Evolutionary conservation across 495 filamentous ascomycete species (phyloP).

Genomic region (Trypethelium eluteriae): DNA sequence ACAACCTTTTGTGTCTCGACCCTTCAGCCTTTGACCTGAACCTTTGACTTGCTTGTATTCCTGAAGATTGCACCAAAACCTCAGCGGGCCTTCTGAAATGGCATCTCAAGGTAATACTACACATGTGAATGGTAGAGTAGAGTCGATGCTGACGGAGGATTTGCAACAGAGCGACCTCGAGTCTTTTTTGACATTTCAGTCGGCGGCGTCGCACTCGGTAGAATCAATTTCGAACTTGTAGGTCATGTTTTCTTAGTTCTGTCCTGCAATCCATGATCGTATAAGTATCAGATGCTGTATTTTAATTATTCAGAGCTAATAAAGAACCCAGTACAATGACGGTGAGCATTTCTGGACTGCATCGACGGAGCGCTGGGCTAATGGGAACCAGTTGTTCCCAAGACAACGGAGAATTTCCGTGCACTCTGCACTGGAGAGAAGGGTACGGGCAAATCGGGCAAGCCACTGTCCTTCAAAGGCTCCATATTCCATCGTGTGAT

Average conservation of each 20-base stretch:
- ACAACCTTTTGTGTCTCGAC: background rate
- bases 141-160: background rate
- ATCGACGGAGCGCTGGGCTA: background rate
- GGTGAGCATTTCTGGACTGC: background rate
- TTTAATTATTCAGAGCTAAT: background rate
- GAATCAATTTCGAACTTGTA: conserved; percentile 25
- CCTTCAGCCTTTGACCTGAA: background rate
- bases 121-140: too few relatives aligned
- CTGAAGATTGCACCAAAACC: too few relatives aligned
- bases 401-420: conserved; percentile 94
- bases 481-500: conserved; percentile 94
- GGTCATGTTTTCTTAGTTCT: background rate
- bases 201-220: conserved; percentile 18
- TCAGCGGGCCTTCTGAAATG: background rate
- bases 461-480: conserved; percentile 85
- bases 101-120: background rate
- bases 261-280: background rate
- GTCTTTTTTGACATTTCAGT: conserved; percentile 28
- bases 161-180: conserved; percentile 16
- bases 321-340: conserved; percentile 21
- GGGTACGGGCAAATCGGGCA: conserved; percentile 72
- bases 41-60: background rate
- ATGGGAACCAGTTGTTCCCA: conserved; percentile 58
- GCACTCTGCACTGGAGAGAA: conserved; percentile 89
- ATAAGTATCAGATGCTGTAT: background rate